Evolutionary conservation across 2,329 filamentous ascomycete species (phyloP), one percentile per base, ranked within the genome.

Genomic region (Cadophora sp.): DNA sequence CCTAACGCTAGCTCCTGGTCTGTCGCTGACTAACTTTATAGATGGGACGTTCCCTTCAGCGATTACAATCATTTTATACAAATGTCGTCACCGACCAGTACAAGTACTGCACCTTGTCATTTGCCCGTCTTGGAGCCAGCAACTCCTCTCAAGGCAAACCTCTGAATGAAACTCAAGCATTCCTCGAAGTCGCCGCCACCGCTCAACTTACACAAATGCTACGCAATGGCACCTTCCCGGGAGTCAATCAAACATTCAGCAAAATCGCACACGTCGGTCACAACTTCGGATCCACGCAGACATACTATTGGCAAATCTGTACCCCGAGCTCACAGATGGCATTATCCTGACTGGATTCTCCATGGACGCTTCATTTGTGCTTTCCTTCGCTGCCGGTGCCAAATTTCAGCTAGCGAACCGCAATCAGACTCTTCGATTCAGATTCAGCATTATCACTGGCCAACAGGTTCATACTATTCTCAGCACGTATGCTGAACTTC

Each of bases 1-100:
- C 41, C 7, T 8, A 1, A n/a, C 11, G 1, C 16, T 48, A 56
- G 22, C 18, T 14, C 16, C 2, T 11, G 16, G 13, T 9, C 7
- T 8, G 43, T 24, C 2, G 47, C 33, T 66, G 24, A 68, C 22
- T 30, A 36, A 6, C 4, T 20, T 24, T 11, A 20, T 14, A 84
- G 81, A 53, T 91, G 88, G 87, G 86, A 91, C 74, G 76, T 85
- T 13, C 76, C 85, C 0, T 84, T 80, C 78, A 82, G 87, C 74
- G 79, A 83, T 72, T 84, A 82, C 80, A 87, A 88, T 74, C 90
- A 91, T 79, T 87, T 83, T 91, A 91, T 75, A 81, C 87, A 33
- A 80, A 84, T 56, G 77, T 78, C 14, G 88, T 88, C 1, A 81
- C 89, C 1, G 83, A 81, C 50, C 70, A 80, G 9, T 80, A 83